Percentiles rank a stretch among this genome's conserved stretches.
Evolutionary conservation across 257 asterid species (phyloP).

Genomic region (Nicotiana undulata): DNA sequence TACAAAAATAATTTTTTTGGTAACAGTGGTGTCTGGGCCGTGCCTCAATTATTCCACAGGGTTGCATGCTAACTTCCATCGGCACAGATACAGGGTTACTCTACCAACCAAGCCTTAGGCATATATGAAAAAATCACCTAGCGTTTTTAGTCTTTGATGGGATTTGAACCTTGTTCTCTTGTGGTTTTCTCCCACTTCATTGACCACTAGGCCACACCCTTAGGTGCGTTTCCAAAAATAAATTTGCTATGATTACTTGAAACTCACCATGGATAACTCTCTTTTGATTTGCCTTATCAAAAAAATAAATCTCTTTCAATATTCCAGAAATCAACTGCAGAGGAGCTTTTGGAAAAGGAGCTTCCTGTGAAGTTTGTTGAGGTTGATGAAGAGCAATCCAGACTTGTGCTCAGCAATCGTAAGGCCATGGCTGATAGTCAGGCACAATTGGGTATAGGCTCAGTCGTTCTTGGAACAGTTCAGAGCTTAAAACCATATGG

Average conservation of each 20-base stretch:
- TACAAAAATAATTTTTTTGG: no score
- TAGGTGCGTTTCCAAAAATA: background rate
- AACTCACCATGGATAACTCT: background rate
- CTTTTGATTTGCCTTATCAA: background rate
- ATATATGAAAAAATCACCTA: no score
- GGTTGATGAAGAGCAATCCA: slow-evolving; percentile 82
- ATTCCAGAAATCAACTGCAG: slow-evolving; percentile 78
- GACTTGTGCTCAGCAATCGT: slow-evolving; percentile 91
- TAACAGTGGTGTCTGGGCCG: no score
- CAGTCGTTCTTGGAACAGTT: slow-evolving; percentile 86
- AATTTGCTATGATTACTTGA: background rate
- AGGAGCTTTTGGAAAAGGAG: slow-evolving; percentile 81
- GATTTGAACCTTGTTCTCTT: no score
- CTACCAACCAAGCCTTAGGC: no score
- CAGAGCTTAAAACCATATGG: slow-evolving; percentile 97
- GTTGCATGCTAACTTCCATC: no score
- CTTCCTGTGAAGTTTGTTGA: slow-evolving; percentile 84
- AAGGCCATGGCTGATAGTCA: slow-evolving; percentile 97
- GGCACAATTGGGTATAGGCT: slow-evolving; percentile 95
- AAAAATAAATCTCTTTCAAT: background rate
- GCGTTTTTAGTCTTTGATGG: no score
- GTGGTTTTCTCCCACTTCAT: no score
- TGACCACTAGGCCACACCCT: no score
- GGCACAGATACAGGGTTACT: no score
- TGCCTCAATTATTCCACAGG: no score